These are phyloP conservation scores for Colletotrichum nymphaeae DNA, from an alignment of 2,329 filamentous ascomycete species.

Conservation along the genomic window DNA sequence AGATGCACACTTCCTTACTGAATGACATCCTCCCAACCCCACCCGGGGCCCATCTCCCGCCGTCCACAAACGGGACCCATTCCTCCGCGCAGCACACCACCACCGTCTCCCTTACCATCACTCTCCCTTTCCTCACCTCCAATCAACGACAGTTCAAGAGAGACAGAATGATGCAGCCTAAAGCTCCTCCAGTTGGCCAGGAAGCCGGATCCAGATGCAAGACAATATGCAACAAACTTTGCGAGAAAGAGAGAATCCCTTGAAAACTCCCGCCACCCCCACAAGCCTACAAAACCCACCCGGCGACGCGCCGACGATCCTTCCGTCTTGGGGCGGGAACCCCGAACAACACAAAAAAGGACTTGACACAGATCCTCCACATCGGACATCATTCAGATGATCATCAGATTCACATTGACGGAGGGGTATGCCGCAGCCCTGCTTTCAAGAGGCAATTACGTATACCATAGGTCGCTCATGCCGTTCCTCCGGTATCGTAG, in stretches of 20 bases:
- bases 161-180: not conserved
- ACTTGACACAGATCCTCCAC: not conserved
- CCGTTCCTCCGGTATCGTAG: not conserved
- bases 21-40: not conserved
- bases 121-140: not conserved
- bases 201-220: not conserved
- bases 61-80: constrained; percentile 5
- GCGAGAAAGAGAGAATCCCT: no score
- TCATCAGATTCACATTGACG: not conserved
- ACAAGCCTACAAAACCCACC: not conserved
- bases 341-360: not conserved
- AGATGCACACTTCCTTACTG: constrained; percentile 15
- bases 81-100: constrained; percentile 9
- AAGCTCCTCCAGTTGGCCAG: not conserved
- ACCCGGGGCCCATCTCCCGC: not conserved
- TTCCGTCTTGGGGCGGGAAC: not conserved
- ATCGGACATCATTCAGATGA: not conserved
- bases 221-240: not conserved
- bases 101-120: not conserved
- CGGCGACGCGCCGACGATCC: not conserved
- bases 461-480: no score
- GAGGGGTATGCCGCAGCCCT: no score
- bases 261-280: not conserved
- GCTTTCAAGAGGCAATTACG: no score
- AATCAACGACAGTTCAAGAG: not conserved